Evolutionary conservation across 116 monocot species (phyloP), one percentile per base, ranked within the genome.

Genomic region (Iris pallida): DNA sequence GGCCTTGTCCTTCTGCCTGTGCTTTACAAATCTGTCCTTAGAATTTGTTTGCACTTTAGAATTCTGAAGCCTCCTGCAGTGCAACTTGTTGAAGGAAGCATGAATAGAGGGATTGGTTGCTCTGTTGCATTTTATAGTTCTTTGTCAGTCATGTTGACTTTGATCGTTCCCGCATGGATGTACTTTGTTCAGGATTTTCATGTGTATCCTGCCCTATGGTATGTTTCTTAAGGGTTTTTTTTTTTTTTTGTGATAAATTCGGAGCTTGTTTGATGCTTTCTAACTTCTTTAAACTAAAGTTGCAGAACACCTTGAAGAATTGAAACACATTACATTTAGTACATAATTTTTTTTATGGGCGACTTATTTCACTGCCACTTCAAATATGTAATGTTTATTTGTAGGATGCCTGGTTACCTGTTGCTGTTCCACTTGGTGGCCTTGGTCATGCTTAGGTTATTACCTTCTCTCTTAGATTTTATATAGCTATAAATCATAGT

Each of bases 131-230:
- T 88, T 80, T 90, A 88, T 75, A 61, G 71, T 79, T 83, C 69
- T 44, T 75, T 85, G 43, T 65, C 67, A 30, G 16, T 83, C 20
- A 59, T 83, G 66, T 58, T 85, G 64, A 65, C 68, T 44, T 8
- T 81, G 15, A 57, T 94, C 57, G 71, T 78, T 66, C 94, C 94
- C 56, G 47, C 76, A n/a, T 98, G 93, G 93, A 88, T 90, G 79
- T 45, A 77, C 54, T 82, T 83, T 52, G 80, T 84, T 76, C 69
- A 84, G 53, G 81, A 88, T 71, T 87, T 93, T 84, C 49, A 81
- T 61, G 49, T 81, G 55, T 85, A 93, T 81, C 97, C 93, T 61
- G 15, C 93, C 13, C 17, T 81, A 20, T 94, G 94, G 94, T 94
- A 83, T 68, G 80, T 54, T 62, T 79, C 54, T 56, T 47, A 20